Evolutionary conservation across 2,329 filamentous ascomycete genomes (phyloP).

Genomic region (Colletotrichum limetticola): DNA sequence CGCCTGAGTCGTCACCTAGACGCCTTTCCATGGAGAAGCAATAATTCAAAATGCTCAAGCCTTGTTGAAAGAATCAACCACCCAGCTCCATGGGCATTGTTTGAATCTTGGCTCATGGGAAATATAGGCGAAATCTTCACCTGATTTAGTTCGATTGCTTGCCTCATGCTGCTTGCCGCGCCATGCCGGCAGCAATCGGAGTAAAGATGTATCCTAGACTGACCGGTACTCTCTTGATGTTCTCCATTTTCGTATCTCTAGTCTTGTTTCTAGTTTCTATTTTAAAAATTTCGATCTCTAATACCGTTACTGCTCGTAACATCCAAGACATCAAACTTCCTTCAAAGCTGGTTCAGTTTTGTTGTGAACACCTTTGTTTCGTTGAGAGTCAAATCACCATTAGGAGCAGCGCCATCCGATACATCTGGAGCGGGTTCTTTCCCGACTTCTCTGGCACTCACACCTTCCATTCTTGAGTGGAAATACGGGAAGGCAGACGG

Average conservation of each 20-base stretch:
- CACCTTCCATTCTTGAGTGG: neutral
- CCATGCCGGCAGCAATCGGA: neutral
- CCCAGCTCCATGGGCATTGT: too few relatives aligned
- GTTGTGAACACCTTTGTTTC: neutral
- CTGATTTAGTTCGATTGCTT: neutral
- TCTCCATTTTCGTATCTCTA: neutral
- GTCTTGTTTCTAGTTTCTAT: neutral
- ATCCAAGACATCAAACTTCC: neutral
- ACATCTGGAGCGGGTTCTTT: neutral
- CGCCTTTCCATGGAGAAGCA: too few relatives aligned
- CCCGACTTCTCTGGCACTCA: neutral
- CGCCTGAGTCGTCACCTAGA: too few relatives aligned
- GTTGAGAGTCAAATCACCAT: too few relatives aligned
- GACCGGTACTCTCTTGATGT: neutral
- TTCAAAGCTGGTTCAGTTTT: neutral
- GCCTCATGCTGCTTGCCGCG: neutral
- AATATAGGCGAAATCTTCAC: too few relatives aligned
- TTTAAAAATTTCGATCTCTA: neutral
- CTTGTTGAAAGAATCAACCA: too few relatives aligned
- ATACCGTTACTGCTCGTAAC: neutral
- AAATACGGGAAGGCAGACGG: neutral
- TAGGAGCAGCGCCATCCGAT: neutral
- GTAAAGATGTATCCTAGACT: neutral
- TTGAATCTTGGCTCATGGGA: too few relatives aligned
- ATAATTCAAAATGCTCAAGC: too few relatives aligned